Evolutionary conservation across 495 filamentous ascomycete species (phyloP).

Genomic region (Trichocladium uniseriatum): DNA sequence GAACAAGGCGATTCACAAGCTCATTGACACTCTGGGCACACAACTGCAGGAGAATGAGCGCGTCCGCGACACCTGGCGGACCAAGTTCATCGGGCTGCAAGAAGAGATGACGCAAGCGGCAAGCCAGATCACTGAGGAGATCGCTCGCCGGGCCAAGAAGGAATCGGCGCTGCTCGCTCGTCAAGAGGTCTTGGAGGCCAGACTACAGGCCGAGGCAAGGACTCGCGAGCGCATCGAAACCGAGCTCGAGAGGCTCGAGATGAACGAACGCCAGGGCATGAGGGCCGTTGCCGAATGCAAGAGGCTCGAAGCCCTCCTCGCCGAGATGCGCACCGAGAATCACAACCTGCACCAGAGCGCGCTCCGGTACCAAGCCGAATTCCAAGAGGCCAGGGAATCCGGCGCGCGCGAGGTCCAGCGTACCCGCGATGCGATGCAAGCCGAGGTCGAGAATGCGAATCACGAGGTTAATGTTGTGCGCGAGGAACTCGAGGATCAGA

Average conservation of each 20-base stretch:
- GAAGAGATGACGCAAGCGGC: slow-evolving; percentile 73
- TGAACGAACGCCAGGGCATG: slow-evolving; percentile 61
- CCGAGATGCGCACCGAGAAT: slow-evolving; percentile 57
- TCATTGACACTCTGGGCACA: slow-evolving; percentile 55
- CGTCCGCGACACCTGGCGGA: slow-evolving; percentile 65
- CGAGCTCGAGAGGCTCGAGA: slow-evolving; percentile 68
- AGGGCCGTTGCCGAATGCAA: slow-evolving; percentile 46
- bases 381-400: slow-evolving; percentile 68
- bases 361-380: slow-evolving; percentile 70
- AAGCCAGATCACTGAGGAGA: slow-evolving; percentile 67
- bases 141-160: slow-evolving; percentile 60
- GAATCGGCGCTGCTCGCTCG: slow-evolving; percentile 64
- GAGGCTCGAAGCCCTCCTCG: slow-evolving; percentile 57
- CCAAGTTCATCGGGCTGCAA: slow-evolving; percentile 73
- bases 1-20: slow-evolving; percentile 49
- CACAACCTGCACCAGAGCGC: slow-evolving; percentile 54
- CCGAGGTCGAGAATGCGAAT: slow-evolving; percentile 71
- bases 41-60: slow-evolving; percentile 81
- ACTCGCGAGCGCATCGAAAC: slow-evolving; percentile 70
- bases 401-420: slow-evolving; percentile 69
- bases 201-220: slow-evolving; percentile 64
- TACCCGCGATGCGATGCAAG: slow-evolving; percentile 64
- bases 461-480: slow-evolving; percentile 73
- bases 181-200: slow-evolving; percentile 70
- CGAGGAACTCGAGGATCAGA: slow-evolving; percentile 64